Evolutionary conservation across 1,284 basidiomycete genomes (phyloP).

Genomic region (Pisolithus thermaeus): DNA sequence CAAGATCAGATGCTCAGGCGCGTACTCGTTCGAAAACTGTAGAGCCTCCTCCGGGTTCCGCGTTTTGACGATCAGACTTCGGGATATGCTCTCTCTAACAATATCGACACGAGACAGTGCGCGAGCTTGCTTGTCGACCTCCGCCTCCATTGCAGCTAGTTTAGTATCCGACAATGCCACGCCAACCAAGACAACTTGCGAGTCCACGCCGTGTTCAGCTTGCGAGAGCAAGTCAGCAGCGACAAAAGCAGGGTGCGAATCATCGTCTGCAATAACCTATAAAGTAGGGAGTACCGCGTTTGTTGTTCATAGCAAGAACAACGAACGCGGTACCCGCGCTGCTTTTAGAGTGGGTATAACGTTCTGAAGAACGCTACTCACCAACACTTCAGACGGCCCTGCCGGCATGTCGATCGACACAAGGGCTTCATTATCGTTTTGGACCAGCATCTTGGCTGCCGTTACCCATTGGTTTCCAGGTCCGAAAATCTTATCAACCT

Average conservation of each 20-base stretch:
- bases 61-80: slow-evolving; percentile 85
- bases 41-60: slow-evolving; percentile 71
- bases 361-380: slow-evolving; percentile 38
- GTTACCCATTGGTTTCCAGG: slow-evolving; percentile 99
- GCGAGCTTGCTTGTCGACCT: slow-evolving; percentile 86
- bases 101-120: slow-evolving; percentile 88
- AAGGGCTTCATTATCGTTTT: slow-evolving; percentile 96
- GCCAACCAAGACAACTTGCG: slow-evolving; percentile 91
- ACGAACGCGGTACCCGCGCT: slow-evolving; percentile 30
- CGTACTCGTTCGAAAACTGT: slow-evolving; percentile 93
- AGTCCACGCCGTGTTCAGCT: slow-evolving; percentile 97
- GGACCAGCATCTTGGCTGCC: slow-evolving; percentile 98
- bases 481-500: slow-evolving; percentile 99
- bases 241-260: slow-evolving; percentile 85
- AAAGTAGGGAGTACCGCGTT: slow-evolving; percentile 23
- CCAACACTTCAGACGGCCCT: slow-evolving; percentile 94
- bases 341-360: slow-evolving; percentile 11
- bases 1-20: slow-evolving; percentile 93
- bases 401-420: slow-evolving; percentile 99
- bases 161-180: slow-evolving; percentile 62
- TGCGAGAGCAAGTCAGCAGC: slow-evolving; percentile 96
- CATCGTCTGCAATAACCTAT: slow-evolving; percentile 89
- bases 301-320: slow-evolving; percentile 32
- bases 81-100: slow-evolving; percentile 84
- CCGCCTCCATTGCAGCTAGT: slow-evolving; percentile 73